Conservation (phyloP, 1,139 yeast species). For the Ogataea hybrid region DNA sequence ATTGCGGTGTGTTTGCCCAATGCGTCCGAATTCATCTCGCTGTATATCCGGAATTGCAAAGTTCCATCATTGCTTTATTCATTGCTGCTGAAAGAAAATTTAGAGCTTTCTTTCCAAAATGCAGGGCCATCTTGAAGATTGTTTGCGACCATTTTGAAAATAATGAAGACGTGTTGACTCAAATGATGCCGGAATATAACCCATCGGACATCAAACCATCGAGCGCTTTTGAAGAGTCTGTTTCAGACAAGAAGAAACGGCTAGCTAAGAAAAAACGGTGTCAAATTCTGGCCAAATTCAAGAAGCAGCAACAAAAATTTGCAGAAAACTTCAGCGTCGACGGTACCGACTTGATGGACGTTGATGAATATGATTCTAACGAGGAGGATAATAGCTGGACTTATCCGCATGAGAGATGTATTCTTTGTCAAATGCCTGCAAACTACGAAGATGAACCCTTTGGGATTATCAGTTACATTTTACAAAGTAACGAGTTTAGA, state of each 20-base stretch:
- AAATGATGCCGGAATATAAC: constrained; percentile 22
- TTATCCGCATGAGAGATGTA: constrained; percentile 80
- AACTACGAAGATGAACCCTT: constrained; percentile 62
- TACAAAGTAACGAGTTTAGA: constrained; percentile 60
- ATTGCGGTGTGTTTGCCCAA: constrained; percentile 35
- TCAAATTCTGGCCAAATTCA: constrained; percentile 51
- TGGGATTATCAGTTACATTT: constrained; percentile 66
- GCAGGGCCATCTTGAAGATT: constrained; percentile 49
- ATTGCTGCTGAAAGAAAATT: constrained; percentile 42
- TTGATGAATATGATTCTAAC: constrained; percentile 27
- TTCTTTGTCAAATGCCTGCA: constrained; percentile 83
- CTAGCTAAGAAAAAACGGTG: constrained; percentile 48
- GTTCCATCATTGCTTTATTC: constrained; percentile 36
- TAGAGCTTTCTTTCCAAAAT: constrained; percentile 38
- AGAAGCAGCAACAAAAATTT: constrained; percentile 41
- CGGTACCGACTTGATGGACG: constrained; percentile 32
- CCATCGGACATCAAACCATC: constrained; percentile 31
- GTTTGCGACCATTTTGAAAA: constrained; percentile 19
- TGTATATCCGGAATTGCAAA: constrained; percentile 12
- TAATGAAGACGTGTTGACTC: constrained; percentile 16
- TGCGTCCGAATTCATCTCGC: constrained; percentile 12
- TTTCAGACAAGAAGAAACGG: constrained; percentile 41
- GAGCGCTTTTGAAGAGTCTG: constrained; percentile 22
- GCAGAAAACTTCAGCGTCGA: constrained; percentile 35
- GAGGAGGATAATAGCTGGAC: constrained; percentile 47